Conservation (phyloP, 2,329 filamentous ascomycete species). For the Aschersonia sp. region DNA sequence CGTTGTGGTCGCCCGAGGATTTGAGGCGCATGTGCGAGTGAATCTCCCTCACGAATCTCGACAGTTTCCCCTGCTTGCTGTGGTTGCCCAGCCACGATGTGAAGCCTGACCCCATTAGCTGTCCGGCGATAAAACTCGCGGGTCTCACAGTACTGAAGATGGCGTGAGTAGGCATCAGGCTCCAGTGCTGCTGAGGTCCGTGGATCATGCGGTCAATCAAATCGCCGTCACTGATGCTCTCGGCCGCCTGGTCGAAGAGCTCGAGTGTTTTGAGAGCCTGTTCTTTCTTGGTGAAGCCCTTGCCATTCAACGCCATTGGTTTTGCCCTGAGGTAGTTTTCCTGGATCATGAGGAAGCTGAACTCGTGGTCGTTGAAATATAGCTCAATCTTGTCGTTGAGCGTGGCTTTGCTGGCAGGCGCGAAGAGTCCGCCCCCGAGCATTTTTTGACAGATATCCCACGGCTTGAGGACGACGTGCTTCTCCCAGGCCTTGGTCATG, state of each 20-base stretch:
- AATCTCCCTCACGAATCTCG: slow-evolving; percentile 77
- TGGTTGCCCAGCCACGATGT: slow-evolving; percentile 92
- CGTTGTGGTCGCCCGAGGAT: slow-evolving; percentile 80
- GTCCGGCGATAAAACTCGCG: slow-evolving; percentile 73
- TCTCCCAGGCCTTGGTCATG: slow-evolving; percentile 98
- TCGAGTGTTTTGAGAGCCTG: slow-evolving; percentile 72
- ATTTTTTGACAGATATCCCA: slow-evolving; percentile 98
- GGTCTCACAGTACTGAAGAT: slow-evolving; percentile 90
- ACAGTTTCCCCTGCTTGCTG: slow-evolving; percentile 68
- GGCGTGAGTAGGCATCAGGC: slow-evolving; percentile 90
- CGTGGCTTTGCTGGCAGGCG: slow-evolving; percentile 66
- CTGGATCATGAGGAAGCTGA: slow-evolving; percentile 94
- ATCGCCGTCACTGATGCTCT: slow-evolving; percentile 95
- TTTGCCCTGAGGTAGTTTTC: slow-evolving; percentile 89
- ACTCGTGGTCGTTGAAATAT: slow-evolving; percentile 98
- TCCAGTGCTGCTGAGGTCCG: slow-evolving; percentile 95
- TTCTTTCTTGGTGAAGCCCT: slow-evolving; percentile 46
- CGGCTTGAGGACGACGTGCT: slow-evolving; percentile 88
- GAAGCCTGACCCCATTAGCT: slow-evolving; percentile 61
- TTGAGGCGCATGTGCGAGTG: slow-evolving; percentile 93
- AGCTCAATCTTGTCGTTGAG: slow-evolving; percentile 97
- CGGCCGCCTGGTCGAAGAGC: slow-evolving; percentile 72
- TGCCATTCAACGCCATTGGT: slow-evolving; percentile 47
- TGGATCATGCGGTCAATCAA: slow-evolving; percentile 97
- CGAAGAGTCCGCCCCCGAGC: slow-evolving; percentile 74